Percentiles rank a stretch among this genome's conserved stretches.
Evolutionary conservation across 2,329 filamentous ascomycete genomes (phyloP).

Genomic region (Arachnomyces sp.): DNA sequence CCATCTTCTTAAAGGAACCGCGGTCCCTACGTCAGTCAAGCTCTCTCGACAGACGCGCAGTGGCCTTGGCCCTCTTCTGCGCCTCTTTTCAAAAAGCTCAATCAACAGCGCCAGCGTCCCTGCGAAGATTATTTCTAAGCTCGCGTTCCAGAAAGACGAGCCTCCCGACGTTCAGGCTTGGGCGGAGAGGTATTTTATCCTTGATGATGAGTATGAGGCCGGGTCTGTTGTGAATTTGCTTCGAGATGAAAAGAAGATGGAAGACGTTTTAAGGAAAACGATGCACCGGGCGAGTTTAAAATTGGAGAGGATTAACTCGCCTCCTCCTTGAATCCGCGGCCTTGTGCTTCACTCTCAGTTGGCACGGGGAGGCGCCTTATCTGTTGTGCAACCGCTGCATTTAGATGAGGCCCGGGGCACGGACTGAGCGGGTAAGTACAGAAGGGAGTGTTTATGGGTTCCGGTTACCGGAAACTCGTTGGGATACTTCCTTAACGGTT

Average conservation of each 20-base stretch:
- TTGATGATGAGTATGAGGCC: constrained; percentile 29
- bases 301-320: background rate
- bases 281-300: constrained; percentile 23
- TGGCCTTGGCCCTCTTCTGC: constrained; percentile 25
- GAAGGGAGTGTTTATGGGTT: too few relatives aligned
- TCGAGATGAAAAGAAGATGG: constrained; percentile 22
- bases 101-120: constrained; percentile 29
- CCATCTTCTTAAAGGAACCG: constrained; percentile 14
- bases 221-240: constrained; percentile 26
- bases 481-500: too few relatives aligned
- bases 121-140: constrained; percentile 27
- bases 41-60: constrained; percentile 26
- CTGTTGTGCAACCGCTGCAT: too few relatives aligned
- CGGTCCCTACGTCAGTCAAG: constrained; percentile 22
- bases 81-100: constrained; percentile 27
- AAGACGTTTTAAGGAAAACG: constrained; percentile 21
- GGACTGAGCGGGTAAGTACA: too few relatives aligned
- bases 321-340: background rate
- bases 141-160: constrained; percentile 25
- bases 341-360: background rate
- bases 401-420: too few relatives aligned
- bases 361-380: constrained; percentile 1
- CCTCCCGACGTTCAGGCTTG: constrained; percentile 11
- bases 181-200: constrained; percentile 27
- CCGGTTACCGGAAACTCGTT: too few relatives aligned